Base-by-base conservation (phyloP, 106 monocot species). In the Dactylorhiza incarnata region DNA sequence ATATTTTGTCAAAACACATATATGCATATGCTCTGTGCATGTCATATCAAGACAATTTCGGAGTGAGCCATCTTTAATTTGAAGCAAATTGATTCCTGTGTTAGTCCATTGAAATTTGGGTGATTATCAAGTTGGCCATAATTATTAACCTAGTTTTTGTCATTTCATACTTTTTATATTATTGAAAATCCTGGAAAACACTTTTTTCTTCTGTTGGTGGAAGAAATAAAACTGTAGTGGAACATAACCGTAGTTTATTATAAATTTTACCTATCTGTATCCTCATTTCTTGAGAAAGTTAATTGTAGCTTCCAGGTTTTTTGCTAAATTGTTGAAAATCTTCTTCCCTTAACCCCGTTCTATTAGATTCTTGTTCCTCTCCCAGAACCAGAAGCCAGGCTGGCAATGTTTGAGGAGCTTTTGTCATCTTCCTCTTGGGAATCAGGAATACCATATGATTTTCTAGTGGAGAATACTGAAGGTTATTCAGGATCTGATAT, bases 401-500 rank as follows among this genome's bases (percentile, higher is more conserved):
- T 48, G 8, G 86, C 89, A 58, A 99, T 99, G 85, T 94, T 99
- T 80, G 81, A 92, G 82, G 89, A 89, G n/a, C 91, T 99, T 54
- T 68, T 99, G 73, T 86, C 91, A 78, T 67, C 84, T n/a, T 22
- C 44, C 13, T 78, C 83, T 80, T 86, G 71, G 69, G 74, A 83
- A 80, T 59, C 81, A 37, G 79, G 75, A 24, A 82, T 95, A 56
- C 86, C 87, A 7, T 83, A 86, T 76, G 80, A 92, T 67, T 45
- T 77, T 68, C 80, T 99, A 17, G 86, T 99, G 62, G 94, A 89
- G 53, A 88, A 75, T 11, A 89, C 99, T 12, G 99, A 99, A 84
- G 94, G 99, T 12, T 99, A 91, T 80, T 99, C 99, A 19, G 99
- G 99, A 46, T 99, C 99, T 48, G 99, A 99, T 75, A 92, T 99